Evolutionary conservation across 192 early-diverging fungal species (phyloP), one percentile per base, ranked within the genome.

Genomic region (Coemansia sp.): DNA sequence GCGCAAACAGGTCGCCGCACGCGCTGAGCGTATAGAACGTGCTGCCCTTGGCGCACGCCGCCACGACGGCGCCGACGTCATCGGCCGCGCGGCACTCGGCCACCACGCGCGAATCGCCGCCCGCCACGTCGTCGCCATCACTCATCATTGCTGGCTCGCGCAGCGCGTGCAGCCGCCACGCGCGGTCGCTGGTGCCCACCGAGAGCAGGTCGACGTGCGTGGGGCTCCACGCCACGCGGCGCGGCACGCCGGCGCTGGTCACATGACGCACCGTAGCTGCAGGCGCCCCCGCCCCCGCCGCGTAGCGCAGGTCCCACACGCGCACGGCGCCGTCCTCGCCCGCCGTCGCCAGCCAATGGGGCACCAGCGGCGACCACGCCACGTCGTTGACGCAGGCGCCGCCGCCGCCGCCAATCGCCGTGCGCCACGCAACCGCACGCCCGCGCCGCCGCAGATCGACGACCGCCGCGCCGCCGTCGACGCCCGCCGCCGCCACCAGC

Each of bases 301-400:
- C 53, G 60, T 85, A 90, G 10, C 92, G 82, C 49, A 93, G 59
- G 51, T 93, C 92, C 92, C 92, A 93, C 9, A 93, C 58, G 14
- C 87, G 81, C 32, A 88, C 88, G 0, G 79, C 73, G 1, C 79
- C 80, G 67, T 85, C 84, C 39, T 89, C 87, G 65, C 86, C 87
- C 20, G 82, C 76, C 6, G 79, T 85, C 0, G 91, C 90, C 49
- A 93, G 64, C 92, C 90, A 92, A 69, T 91, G 90, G 14, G 92
- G 92, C 49, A 91, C 70, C 65, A 90, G 91, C 24, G 91, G 90
- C 62, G 86, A 90, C 85, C 91, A 92, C 25, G 81, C 64, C 10
- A 90, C 82, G 24, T 85, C 78, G 10, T 83, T 88, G 10, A 89
- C 75, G 1, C 81, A 35, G 4, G 35, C 32, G 20, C 43, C 45